Evolutionary conservation across 208 protist species (phyloP).

Genomic region (Phytomonas francai): DNA sequence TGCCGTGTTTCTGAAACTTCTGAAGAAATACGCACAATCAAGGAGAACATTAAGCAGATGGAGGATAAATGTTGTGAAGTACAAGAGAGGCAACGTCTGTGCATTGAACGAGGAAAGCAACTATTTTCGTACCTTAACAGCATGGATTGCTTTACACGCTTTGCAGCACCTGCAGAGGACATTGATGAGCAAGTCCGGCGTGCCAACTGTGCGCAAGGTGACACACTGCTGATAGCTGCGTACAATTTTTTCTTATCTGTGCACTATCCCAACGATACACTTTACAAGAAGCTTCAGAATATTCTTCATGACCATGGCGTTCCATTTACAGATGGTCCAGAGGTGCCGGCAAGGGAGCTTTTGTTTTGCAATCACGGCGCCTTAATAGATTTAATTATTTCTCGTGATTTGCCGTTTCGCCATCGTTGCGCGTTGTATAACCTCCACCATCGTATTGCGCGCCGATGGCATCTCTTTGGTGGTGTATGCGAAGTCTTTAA

Average conservation of each 20-base stretch:
- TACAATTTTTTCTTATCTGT: constrained; percentile 45
- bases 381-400: constrained; percentile 31
- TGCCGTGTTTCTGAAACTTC: neutral
- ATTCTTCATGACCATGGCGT: constrained; percentile 21
- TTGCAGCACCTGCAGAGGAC: constrained; percentile 16
- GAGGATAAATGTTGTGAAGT: neutral
- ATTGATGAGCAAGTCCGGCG: constrained; percentile 16
- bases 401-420: constrained; percentile 9
- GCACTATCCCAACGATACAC: constrained; percentile 11
- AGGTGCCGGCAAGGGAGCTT: constrained; percentile 11
- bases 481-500: constrained; percentile 42
- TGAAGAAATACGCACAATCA: neutral
- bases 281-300: constrained; percentile 16
- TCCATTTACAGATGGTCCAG: neutral
- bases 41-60: neutral
- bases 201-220: constrained; percentile 35
- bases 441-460: constrained; percentile 30
- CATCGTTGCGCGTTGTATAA: constrained; percentile 14
- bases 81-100: neutral
- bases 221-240: constrained; percentile 58
- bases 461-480: constrained; percentile 59
- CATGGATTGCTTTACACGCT: constrained; percentile 60
- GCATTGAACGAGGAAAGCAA: constrained; percentile 19
- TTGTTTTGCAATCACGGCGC: constrained; percentile 42
- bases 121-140: constrained; percentile 46